Evolutionary conservation across 116 monocot genomes (phyloP), one percentile per base, ranked within the genome.

Genomic region (Papilionanthe hybrid): DNA sequence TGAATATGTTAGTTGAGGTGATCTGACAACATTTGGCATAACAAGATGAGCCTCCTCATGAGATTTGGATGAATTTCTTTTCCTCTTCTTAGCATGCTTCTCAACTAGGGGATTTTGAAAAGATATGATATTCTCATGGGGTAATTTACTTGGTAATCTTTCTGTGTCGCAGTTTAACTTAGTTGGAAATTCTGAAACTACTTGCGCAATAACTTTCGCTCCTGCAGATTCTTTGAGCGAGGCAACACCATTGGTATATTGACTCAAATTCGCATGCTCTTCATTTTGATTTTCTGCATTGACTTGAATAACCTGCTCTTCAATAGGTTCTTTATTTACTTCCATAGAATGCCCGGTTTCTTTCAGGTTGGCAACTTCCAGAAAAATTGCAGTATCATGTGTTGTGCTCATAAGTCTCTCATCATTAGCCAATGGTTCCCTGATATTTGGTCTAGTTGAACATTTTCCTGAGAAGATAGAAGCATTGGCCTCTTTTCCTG

Each of bases 31-130:
- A 19, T 71, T 80, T 32, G 47, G 76, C 42, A 68, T 44, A 76
- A 50, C 63, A 79, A 82, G 29, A 13, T 45, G 63, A 83, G 48
- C 75, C 28, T 83, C 86, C 42, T 72, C 58, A 3, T 67, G 57
- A 48, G 45, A 53, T 29, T 69, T 75, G 49, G 71, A 72, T 65
- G 80, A 60, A 13, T 28, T 49, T 5, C 75, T 84, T 84, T 72
- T 84, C 78, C 23, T 89, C 57, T 84, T 86, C 56, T 76, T 89
- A 76, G 73, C 76, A 30, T 42, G 86, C 42, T 69, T 66, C 49
- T 76, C 82, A 79, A 49, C 50, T 37, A 18, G 25, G 6, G 55
- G 41, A 79, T 47, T 77, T 65, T 81, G 68, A 27, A 30, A 27
- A 29, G 68, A 58, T 15, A 49, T 27, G 29, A 42, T 25, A 9